Conservation (phyloP, 257 asterid genomes). For the Solanum boliviense region DNA sequence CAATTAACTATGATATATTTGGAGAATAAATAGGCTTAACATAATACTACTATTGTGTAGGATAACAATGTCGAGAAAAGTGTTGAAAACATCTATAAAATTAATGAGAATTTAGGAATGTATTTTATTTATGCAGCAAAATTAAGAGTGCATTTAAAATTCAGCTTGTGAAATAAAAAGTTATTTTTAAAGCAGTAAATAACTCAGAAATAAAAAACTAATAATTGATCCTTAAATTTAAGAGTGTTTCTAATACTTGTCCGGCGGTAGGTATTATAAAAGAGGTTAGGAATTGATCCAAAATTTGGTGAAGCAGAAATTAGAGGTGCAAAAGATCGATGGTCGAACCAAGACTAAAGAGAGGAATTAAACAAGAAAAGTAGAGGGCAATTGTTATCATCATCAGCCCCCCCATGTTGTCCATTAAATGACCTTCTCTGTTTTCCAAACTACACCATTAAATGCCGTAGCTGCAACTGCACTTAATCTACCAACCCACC, state of each 20-base stretch:
- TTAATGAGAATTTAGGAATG: too few relatives aligned
- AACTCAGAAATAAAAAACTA: too few relatives aligned
- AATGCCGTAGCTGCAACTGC: slow-evolving; percentile 33
- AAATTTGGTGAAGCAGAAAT: background rate
- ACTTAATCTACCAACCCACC: slow-evolving; percentile 40
- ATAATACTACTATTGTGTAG: background rate
- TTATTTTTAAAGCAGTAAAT: too few relatives aligned
- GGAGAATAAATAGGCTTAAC: background rate
- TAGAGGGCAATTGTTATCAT: background rate
- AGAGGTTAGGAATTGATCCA: background rate
- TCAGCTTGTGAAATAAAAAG: rapidly evolving
- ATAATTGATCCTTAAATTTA: too few relatives aligned
- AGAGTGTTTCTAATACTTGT: too few relatives aligned
- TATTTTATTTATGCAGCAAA: too few relatives aligned
- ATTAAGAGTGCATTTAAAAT: too few relatives aligned
- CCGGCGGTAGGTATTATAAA: too few relatives aligned
- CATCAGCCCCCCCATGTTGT: slow-evolving; percentile 21
- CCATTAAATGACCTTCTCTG: slow-evolving; percentile 38
- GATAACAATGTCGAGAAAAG: too few relatives aligned
- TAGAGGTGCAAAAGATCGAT: background rate
- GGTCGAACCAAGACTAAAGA: background rate
- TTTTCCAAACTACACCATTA: slow-evolving; percentile 36
- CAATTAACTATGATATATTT: background rate
- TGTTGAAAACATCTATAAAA: too few relatives aligned
- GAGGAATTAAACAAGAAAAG: background rate